Base-by-base conservation (phyloP, 257 asterid species). In the Ballota nigra region DNA sequence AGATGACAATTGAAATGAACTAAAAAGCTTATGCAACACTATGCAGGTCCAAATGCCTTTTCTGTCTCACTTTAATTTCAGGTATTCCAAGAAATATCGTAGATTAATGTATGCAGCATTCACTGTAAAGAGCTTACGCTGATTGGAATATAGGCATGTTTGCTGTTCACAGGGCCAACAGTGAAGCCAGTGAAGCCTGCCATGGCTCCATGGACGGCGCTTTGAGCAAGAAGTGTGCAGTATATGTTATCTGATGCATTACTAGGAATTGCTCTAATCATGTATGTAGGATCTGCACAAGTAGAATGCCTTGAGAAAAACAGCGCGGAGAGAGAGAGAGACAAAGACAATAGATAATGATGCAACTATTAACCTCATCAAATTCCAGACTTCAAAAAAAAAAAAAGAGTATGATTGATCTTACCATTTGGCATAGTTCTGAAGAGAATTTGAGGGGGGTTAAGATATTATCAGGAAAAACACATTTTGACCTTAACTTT, bases 121-220 rank as follows among this genome's bases (percentile, higher is more conserved):
- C 73, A 67, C 18, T 18, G 12, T 52, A 41, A 75, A 64, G 68
- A 78, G 75, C 97, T 86, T 86, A 93, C 98, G 24, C 81, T 76
- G 71, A 93, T 87, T 34, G 98, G 98, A 76, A 93, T 91, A 78
- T 91, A 91, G 66, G 97, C 96, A 66, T 89, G 97, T 69, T 92
- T 84, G 77, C 89, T 82, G 80, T 93, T 93, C 63, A 93, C 96
- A 23, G 96, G 96, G 70, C 98, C 98, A 43, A 93, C 96, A 0
- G 96, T 89, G 90, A 93, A 93, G 70, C 98, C 98, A 34, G 97
- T 91, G 66, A 73, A 93, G 53, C 98, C 98, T 13, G 96, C 97
- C 98, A 93, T 91, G 73, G 97, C 97, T 80, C 98, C 98, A 79
- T 91, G 97, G 47, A 93, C 86, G 52, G 97, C 98, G 78, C 88